Percentiles rank a stretch among this genome's conserved stretches.
Conservation (phyloP, 2,329 filamentous ascomycete species). For the Lithohypha guttulata region DNA sequence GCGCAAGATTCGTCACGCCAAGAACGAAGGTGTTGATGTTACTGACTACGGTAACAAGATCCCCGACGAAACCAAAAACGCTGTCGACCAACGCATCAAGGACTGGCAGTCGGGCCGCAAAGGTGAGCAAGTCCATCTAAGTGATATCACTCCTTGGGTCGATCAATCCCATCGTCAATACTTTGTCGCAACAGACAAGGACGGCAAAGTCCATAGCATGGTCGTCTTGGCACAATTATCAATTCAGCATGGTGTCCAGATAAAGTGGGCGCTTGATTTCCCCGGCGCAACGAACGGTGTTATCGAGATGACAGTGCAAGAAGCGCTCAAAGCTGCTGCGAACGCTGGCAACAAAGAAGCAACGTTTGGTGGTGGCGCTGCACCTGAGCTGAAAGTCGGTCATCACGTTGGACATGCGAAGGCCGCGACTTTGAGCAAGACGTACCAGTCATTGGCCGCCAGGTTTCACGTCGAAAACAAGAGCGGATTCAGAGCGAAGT, state of each 20-base stretch:
- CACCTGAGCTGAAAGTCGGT: conserved; percentile 56
- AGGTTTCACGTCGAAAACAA: conserved; percentile 64
- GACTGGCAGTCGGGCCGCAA: conserved; percentile 64
- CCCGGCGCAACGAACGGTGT: conserved; percentile 63
- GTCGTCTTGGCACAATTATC: conserved; percentile 65
- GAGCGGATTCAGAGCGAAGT: conserved; percentile 70
- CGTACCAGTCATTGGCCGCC: conserved; percentile 61
- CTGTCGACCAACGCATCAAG: conserved; percentile 54
- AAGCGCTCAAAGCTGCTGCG: conserved; percentile 46
- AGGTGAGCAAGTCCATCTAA: conserved; percentile 70
- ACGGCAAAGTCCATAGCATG: conserved; percentile 56
- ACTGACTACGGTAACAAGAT: conserved; percentile 51
- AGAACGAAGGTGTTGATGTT: conserved; percentile 66
- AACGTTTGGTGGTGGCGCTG: conserved; percentile 69
- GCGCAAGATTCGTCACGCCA: conserved; percentile 60
- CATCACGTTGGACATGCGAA: conserved; percentile 62
- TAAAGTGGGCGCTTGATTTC: conserved; percentile 79
- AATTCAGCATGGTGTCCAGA: conserved; percentile 67
- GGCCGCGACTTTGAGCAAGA: conserved; percentile 60
- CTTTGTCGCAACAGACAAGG: conserved; percentile 57
- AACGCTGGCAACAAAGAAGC: conserved; percentile 47
- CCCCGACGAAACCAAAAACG: conserved; percentile 50
- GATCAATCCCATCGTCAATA: conserved; percentile 66
- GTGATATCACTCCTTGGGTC: conserved; percentile 69
- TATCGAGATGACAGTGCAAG: conserved; percentile 62